Base-by-base conservation (phyloP, 2,329 filamentous ascomycete species). In the Bertia moriformis region DNA sequence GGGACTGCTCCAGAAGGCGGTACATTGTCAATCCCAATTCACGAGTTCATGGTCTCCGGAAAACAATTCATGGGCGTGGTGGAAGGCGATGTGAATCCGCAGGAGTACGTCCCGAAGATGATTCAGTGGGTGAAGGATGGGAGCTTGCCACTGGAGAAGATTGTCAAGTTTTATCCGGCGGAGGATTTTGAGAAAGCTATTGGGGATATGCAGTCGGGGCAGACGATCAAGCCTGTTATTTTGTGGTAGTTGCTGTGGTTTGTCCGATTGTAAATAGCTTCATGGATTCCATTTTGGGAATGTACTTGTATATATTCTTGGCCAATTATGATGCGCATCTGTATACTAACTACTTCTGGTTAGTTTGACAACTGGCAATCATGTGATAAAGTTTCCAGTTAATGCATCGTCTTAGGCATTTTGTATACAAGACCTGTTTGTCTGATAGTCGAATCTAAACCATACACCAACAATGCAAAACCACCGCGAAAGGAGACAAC, bases 91-190 rank as follows among this genome's bases (percentile, higher is more conserved):
- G 44, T 49, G 1, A 45, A 46, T 20, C 55, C 55, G 1, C 38
- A 46, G 17, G 24, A 62, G 35, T 65, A 56, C 42, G 52, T 69
- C 3, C 65, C 66, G 0, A 51, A 61, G 47, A 54, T 69, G 63
- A 62, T 69, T 14, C 43, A 60, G 38, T 69, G 65, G 66, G 65
- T 64, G 41, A 48, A 55, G 13, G 53, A 63, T 32, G 65, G 64
- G 4, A 58, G 52, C 43, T 63, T 70, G 37, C 65, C 65, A 0
- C 53, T 67, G 35, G 56, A 68, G 18, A 60, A 59, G 46, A 41
- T 69, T 15, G 55, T 62, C 43, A 64, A 60, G 48, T 56, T 56
- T 10, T 65, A 66, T 50, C 45, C 56, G 38, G 61, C 58, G 36
- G 15, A 35, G 32, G 32, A 42, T n/a, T 43, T 39, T 15, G 30